phyloP scores from a whole-genome alignment of 2,329 filamentous ascomycete genomes.

The Stemphylium lycopersici region DNA sequence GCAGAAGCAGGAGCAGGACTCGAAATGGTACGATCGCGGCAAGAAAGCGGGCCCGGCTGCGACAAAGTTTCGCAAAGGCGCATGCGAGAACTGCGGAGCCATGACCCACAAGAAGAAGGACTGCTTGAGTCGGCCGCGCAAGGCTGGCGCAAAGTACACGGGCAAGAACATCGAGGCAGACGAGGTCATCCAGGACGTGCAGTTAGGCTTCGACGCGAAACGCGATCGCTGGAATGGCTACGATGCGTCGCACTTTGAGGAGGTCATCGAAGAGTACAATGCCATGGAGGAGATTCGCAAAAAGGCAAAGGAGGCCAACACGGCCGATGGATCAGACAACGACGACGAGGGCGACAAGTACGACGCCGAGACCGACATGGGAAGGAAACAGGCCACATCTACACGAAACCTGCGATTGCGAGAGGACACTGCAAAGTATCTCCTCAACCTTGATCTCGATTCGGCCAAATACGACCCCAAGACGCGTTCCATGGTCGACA shows the following conservation, averaged over 20 bases:
- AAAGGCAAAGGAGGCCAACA: conserved; percentile 48
- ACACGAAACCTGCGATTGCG: conserved; percentile 89
- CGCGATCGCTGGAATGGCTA: conserved; percentile 99
- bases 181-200: conserved; percentile 82
- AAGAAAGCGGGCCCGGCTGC: conserved; percentile 83
- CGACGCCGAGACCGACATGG: conserved; percentile 96
- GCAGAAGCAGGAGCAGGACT: conserved; percentile 70
- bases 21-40: conserved; percentile 92
- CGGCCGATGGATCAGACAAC: conserved; percentile 53
- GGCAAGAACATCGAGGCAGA: conserved; percentile 94
- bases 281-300: conserved; percentile 78
- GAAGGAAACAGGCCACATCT: conserved; percentile 86
- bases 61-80: conserved; percentile 96
- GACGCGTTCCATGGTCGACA: conserved; percentile 87
- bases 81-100: conserved; percentile 96
- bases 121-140: conserved; percentile 85
- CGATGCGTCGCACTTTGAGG: conserved; percentile 81
- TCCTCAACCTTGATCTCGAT: conserved; percentile 92
- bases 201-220: conserved; percentile 95
- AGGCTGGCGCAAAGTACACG: conserved; percentile 88
- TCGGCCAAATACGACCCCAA: conserved; percentile 98
- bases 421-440: conserved; percentile 96
- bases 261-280: conserved; percentile 88
- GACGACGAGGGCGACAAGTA: conserved; percentile 69
- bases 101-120: conserved; percentile 97